A percentile compares a stretch with the other conserved stretches of the same genome.
Evolutionary conservation across 306 rosid species (phyloP).

Genomic region (Rosa multiflora): DNA sequence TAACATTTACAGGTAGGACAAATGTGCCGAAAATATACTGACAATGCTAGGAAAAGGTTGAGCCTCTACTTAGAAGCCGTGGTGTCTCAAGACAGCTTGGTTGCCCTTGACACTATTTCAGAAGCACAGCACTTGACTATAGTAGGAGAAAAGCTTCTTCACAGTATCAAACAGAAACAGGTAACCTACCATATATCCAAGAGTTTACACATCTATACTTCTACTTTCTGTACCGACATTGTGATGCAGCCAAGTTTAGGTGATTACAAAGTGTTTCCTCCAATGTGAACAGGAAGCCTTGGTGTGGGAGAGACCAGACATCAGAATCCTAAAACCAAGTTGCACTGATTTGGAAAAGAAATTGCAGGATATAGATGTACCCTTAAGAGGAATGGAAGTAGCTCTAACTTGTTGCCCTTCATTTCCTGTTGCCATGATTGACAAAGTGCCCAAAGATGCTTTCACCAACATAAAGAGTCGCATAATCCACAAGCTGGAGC

Average conservation of each 20-base stretch:
- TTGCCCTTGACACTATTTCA: slow-evolving; percentile 31
- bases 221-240: background rate
- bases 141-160: slow-evolving; percentile 51
- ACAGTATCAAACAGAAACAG: slow-evolving; percentile 31
- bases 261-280: background rate
- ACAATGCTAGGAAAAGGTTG: slow-evolving; percentile 50
- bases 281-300: slow-evolving; percentile 49
- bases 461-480: slow-evolving; percentile 26
- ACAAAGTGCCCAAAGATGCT: slow-evolving; percentile 40
- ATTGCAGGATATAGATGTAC: slow-evolving; percentile 44
- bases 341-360: slow-evolving; percentile 37
- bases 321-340: slow-evolving; percentile 22
- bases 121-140: slow-evolving; percentile 49
- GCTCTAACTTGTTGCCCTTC: slow-evolving; percentile 49
- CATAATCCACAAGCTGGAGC: slow-evolving; percentile 38
- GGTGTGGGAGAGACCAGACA: slow-evolving; percentile 63
- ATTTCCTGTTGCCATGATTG: slow-evolving; percentile 37
- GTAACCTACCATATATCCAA: slow-evolving; percentile 28
- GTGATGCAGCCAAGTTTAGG: background rate
- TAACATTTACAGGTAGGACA: slow-evolving; percentile 48
- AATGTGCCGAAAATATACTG: slow-evolving; percentile 34
- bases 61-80: slow-evolving; percentile 42
- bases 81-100: slow-evolving; percentile 36
- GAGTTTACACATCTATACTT: background rate
- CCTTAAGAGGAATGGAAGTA: slow-evolving; percentile 63